Conservation (phyloP, 371 early-diverging fungal species). For the Conidiobolus incongruus region DNA sequence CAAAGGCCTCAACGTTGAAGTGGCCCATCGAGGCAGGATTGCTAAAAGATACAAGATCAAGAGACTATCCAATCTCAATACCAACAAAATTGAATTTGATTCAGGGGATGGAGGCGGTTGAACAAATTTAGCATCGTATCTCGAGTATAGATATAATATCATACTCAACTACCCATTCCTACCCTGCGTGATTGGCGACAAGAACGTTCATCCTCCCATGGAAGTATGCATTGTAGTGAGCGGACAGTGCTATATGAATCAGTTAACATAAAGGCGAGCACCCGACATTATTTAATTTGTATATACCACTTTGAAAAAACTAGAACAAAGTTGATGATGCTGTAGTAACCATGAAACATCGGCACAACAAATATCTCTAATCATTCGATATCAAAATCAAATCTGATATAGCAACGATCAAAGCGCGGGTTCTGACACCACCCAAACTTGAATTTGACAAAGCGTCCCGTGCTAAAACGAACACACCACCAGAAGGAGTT, state of each 20-base stretch:
- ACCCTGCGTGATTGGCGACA: slow-evolving; percentile 49
- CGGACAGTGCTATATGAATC: slow-evolving; percentile 49
- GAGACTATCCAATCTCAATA: slow-evolving; percentile 34
- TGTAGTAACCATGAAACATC: slow-evolving; percentile 16
- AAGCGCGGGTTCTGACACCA: slow-evolving; percentile 44
- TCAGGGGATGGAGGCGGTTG: slow-evolving; percentile 14
- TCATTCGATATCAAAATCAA: slow-evolving; percentile 39
- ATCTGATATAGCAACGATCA: slow-evolving; percentile 19
- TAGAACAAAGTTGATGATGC: slow-evolving; percentile 27
- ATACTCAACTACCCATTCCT: slow-evolving; percentile 45
- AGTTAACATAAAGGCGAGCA: slow-evolving; percentile 58
- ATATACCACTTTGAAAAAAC: slow-evolving; percentile 43
- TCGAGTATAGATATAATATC: slow-evolving; percentile 30
- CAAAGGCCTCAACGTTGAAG: slow-evolving; percentile 38
- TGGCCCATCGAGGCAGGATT: slow-evolving; percentile 43
- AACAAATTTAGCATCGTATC: slow-evolving; percentile 60
- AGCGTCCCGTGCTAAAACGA: slow-evolving; percentile 25
- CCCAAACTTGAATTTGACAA: slow-evolving; percentile 52
- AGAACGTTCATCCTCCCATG: slow-evolving; percentile 22
- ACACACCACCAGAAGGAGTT: slow-evolving; percentile 52
- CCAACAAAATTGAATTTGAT: slow-evolving; percentile 36
- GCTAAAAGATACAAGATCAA: slow-evolving; percentile 35
- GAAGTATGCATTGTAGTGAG: slow-evolving; percentile 40
- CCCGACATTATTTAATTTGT: slow-evolving; percentile 78
- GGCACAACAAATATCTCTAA: slow-evolving; percentile 19